Conservation (phyloP, 2,329 filamentous ascomycete genomes). For the Scopulariopsis brevicaulis region DNA sequence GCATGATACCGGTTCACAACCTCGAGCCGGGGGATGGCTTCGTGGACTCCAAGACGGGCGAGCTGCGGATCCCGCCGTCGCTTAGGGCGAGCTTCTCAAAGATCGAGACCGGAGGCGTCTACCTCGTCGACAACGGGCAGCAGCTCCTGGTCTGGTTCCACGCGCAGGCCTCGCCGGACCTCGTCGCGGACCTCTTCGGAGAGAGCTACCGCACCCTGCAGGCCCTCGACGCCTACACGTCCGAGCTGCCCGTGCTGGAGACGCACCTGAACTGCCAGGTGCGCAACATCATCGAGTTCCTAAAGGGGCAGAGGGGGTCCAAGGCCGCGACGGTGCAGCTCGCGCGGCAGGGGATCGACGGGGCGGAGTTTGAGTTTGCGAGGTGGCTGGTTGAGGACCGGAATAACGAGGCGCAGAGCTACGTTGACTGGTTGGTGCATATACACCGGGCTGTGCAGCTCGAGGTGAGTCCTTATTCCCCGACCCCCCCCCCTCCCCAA, state of each 20-base stretch:
- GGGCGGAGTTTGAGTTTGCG: slow-evolving; percentile 94
- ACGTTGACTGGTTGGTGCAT: slow-evolving; percentile 97
- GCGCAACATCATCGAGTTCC: slow-evolving; percentile 82
- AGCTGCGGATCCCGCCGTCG: slow-evolving; percentile 71
- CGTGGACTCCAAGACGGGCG: slow-evolving; percentile 73
- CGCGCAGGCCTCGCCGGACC: slow-evolving; percentile 79
- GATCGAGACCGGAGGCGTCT: slow-evolving; percentile 86
- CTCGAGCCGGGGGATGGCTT: slow-evolving; percentile 83
- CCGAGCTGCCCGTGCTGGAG: slow-evolving; percentile 70
- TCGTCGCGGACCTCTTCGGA: slow-evolving; percentile 85
- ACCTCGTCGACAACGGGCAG: slow-evolving; percentile 92
- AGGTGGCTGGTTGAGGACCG: slow-evolving; percentile 83
- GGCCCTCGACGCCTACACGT: slow-evolving; percentile 69
- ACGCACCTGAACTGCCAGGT: slow-evolving; percentile 93
- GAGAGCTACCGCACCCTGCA: slow-evolving; percentile 46
- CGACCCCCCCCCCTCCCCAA: too few species aligned
- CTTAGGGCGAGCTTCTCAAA: slow-evolving; percentile 77
- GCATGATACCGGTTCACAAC: slow-evolving; percentile 86
- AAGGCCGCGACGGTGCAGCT: slow-evolving; percentile 86
- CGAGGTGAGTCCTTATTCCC: slow-evolving; percentile 57
- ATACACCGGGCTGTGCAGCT: slow-evolving; percentile 87
- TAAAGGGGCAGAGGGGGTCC: slow-evolving; percentile 67
- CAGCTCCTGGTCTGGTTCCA: slow-evolving; percentile 88
- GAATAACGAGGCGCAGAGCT: slow-evolving; percentile 95
- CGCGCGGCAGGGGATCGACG: slow-evolving; percentile 84